Conservation (phyloP, 169 alveolate species). For the Theileria equi region DNA sequence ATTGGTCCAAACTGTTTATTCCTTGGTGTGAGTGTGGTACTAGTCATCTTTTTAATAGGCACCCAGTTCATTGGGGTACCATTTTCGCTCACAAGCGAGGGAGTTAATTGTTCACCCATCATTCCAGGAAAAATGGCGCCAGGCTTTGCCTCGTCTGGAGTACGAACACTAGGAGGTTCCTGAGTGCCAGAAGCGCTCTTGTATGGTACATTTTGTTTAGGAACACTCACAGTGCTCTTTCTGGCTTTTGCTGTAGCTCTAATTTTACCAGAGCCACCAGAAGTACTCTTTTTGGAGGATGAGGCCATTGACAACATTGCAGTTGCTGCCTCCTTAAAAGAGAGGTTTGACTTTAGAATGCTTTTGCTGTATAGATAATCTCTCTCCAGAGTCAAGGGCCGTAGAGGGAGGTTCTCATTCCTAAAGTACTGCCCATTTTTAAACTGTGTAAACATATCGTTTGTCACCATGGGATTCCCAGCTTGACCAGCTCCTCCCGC, state of each 20-base stretch:
- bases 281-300: neutral
- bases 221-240: no score
- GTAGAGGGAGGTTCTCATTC: neutral
- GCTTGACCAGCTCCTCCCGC: no score
- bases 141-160: neutral
- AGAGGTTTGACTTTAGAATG: conserved; percentile 9
- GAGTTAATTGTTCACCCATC: no score
- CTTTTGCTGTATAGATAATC: conserved; percentile 5
- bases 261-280: neutral
- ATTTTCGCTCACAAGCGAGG: neutral
- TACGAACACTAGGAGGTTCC: neutral
- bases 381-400: neutral
- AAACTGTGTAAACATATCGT: no score
- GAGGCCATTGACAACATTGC: conserved; percentile 31
- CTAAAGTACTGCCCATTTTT: no score
- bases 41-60: neutral
- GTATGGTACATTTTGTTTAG: no score
- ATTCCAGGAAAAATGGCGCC: no score
- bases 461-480: no score
- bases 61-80: neutral
- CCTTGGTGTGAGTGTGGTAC: conserved; percentile 7
- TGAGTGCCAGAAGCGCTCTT: neutral
- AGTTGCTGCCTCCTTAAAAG: conserved; percentile 33
- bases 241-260: neutral
- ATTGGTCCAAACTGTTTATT: neutral